phyloP scores from a whole-genome alignment of 1,139 yeast genomes.

The Sugiyamaella sp. region DNA sequence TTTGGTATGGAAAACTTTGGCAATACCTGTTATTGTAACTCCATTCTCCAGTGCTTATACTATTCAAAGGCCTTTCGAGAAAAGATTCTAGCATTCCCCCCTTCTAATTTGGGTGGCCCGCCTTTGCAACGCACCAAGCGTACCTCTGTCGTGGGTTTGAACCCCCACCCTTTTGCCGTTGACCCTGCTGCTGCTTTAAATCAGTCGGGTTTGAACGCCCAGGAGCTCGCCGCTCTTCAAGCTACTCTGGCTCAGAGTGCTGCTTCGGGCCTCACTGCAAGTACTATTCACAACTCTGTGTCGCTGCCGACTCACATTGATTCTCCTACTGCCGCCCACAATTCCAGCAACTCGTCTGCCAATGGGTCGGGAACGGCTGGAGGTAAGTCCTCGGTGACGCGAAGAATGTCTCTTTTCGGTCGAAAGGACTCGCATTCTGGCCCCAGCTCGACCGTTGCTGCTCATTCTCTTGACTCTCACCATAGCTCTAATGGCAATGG shows the following conservation, averaged over 20 bases:
- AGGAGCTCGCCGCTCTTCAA: slow-evolving; percentile 23
- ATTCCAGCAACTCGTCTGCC: neutral
- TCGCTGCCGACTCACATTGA: slow-evolving; percentile 19
- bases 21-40: slow-evolving; percentile 90
- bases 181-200: slow-evolving; percentile 36
- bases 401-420: slow-evolving; percentile 33
- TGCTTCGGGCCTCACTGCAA: slow-evolving; percentile 27
- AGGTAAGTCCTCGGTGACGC: slow-evolving; percentile 20
- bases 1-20: slow-evolving; percentile 97
- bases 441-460: neutral
- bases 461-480: slow-evolving; percentile 7
- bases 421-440: slow-evolving; percentile 25
- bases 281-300: slow-evolving; percentile 22
- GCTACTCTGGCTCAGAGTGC: slow-evolving; percentile 27
- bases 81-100: slow-evolving; percentile 50
- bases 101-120: neutral
- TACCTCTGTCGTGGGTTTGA: slow-evolving; percentile 38
- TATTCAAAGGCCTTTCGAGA: slow-evolving; percentile 71
- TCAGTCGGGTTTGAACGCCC: slow-evolving; percentile 18
- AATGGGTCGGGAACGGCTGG: slow-evolving; percentile 5
- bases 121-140: slow-evolving; percentile 24
- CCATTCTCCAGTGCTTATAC: slow-evolving; percentile 85
- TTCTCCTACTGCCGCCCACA: slow-evolving; percentile 12
- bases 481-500: slow-evolving; percentile 3
- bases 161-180: slow-evolving; percentile 44